Conservation (phyloP, 257 asterid species). For the Solanum rostratum region DNA sequence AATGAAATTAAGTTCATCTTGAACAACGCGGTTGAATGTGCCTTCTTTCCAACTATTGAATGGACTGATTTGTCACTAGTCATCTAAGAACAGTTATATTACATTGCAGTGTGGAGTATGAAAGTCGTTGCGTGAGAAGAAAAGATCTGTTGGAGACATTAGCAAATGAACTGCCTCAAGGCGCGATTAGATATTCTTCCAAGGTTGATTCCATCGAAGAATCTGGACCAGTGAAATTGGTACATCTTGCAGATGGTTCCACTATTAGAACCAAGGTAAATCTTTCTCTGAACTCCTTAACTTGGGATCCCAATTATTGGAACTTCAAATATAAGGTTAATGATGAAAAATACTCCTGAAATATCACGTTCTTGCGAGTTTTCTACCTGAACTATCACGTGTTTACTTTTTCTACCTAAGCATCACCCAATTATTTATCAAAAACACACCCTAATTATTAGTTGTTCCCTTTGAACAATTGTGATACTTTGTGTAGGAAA, state of each 20-base stretch:
- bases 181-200: constrained; percentile 57
- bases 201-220: constrained; percentile 52
- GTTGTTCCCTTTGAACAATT: no score
- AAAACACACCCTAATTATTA: no score
- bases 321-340: background rate
- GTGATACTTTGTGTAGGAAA: no score
- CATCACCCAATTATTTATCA: no score
- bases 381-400: no score
- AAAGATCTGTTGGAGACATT: constrained; percentile 44
- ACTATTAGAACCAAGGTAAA: constrained; percentile 47
- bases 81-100: background rate
- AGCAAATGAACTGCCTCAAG: constrained; percentile 57
- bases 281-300: background rate
- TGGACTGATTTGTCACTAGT: background rate
- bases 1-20: background rate
- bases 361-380: no score
- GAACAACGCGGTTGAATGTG: background rate
- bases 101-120: constrained; percentile 29
- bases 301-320: background rate
- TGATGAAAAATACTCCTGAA: no score
- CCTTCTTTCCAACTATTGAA: background rate
- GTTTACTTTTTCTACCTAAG: no score
- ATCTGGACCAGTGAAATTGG: constrained; percentile 45
- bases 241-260: constrained; percentile 74
- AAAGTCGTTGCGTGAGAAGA: constrained; percentile 53